Percentiles rank a stretch among this genome's conserved stretches.
phyloP scores from a whole-genome alignment of 1,284 basidiomycete species.

The Boletellus deceptivus region DNA sequence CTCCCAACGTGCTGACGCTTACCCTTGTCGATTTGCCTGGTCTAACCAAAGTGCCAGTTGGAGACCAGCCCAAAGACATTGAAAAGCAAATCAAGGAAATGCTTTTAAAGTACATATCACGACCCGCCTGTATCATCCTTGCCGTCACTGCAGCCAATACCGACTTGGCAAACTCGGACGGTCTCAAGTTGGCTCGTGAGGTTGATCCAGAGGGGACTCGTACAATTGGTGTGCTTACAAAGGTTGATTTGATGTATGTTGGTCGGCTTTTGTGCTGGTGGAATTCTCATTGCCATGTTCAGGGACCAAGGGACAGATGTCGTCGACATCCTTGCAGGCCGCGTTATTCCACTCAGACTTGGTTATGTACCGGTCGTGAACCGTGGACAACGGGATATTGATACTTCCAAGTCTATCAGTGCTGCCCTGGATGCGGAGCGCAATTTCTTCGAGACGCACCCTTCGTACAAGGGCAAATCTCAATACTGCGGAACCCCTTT shows the following conservation, averaged over 20 bases:
- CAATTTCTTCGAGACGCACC: slow-evolving; percentile 91
- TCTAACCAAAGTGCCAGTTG: slow-evolving; percentile 94
- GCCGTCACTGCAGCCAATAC: slow-evolving; percentile 96
- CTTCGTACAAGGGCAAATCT: slow-evolving; percentile 89
- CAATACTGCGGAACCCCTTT: slow-evolving; percentile 98
- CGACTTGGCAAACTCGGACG: slow-evolving; percentile 98
- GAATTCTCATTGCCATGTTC: slow-evolving; percentile 13
- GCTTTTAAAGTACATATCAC: slow-evolving; percentile 94
- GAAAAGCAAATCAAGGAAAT: slow-evolving; percentile 98
- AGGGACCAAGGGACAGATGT: slow-evolving; percentile 98
- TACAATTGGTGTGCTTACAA: slow-evolving; percentile 97
- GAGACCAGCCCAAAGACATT: slow-evolving; percentile 96
- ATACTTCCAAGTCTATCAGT: slow-evolving; percentile 79
- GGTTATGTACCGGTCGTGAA: slow-evolving; percentile 99
- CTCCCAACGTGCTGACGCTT: slow-evolving; percentile 93
- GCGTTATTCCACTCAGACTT: slow-evolving; percentile 89
- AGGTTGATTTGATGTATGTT: slow-evolving; percentile 93
- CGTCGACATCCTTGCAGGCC: slow-evolving; percentile 97
- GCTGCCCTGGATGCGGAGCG: slow-evolving; percentile 88
- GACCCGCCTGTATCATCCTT: slow-evolving; percentile 86
- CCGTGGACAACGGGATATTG: slow-evolving; percentile 96
- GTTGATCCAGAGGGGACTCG: slow-evolving; percentile 95
- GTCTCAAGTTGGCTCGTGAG: slow-evolving; percentile 93
- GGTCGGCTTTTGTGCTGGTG: neutral
- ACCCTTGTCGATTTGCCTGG: slow-evolving; percentile 97